Percentiles rank a stretch among this genome's conserved stretches.
Evolutionary conservation across 257 asterid genomes (phyloP).

Genomic region (Solanum paucissectum): DNA sequence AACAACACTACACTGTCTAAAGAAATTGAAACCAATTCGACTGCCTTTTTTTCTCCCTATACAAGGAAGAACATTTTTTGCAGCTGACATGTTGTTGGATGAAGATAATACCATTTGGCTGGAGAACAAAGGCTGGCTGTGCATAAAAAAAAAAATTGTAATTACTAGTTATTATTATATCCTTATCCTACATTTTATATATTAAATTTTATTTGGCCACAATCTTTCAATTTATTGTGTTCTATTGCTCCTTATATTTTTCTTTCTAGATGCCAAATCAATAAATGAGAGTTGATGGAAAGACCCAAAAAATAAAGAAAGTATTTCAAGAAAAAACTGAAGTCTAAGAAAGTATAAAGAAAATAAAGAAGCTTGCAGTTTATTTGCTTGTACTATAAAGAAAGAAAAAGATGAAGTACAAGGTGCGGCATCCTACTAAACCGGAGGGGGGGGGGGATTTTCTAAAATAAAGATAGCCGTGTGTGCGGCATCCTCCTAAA

Average conservation of each 20-base stretch:
- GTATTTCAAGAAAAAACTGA: neutral
- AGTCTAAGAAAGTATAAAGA: neutral
- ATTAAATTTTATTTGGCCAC: neutral
- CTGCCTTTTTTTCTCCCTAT: neutral
- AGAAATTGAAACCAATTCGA: neutral
- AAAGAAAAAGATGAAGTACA: neutral
- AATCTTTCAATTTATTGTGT: neutral
- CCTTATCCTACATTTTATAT: neutral
- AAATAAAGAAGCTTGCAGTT: neutral
- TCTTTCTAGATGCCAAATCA: neutral
- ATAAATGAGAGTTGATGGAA: neutral
- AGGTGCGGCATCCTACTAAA: neutral
- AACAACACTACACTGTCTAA: conserved; percentile 57
- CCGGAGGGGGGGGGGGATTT: too few species aligned
- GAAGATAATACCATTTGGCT: neutral
- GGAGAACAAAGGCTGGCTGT: neutral
- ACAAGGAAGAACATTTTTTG: neutral
- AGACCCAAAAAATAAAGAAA: neutral
- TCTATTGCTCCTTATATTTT: neutral
- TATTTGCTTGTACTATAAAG: neutral
- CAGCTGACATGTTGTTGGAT: neutral
- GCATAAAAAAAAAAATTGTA: neutral
- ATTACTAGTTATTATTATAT: neutral
- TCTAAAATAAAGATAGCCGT: too few species aligned
- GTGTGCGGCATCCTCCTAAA: neutral